A percentile compares a stretch with the other conserved stretches of the same genome.
Evolutionary conservation across 2,329 filamentous ascomycete species (phyloP).

Genomic region (Westerdykella sp.): DNA sequence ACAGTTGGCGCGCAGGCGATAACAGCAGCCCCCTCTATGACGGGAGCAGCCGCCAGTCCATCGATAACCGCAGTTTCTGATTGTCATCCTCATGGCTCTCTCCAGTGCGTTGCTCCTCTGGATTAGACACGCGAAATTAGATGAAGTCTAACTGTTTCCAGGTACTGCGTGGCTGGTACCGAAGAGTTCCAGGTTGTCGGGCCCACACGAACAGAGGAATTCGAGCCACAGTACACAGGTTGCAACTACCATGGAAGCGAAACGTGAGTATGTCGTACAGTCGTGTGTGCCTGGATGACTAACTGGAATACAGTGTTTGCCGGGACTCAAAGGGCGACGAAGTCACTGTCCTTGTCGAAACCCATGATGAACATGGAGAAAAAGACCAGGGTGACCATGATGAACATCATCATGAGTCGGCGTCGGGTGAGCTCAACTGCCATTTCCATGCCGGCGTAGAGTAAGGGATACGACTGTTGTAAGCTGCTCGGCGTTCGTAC

Average conservation of each 20-base stretch:
- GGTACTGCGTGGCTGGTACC: constrained; percentile 41
- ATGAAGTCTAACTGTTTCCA: constrained; percentile 8
- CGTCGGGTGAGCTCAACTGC: constrained; percentile 39
- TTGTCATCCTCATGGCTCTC: constrained; percentile 47
- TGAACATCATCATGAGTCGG: constrained; percentile 7
- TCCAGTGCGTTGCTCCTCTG: constrained; percentile 34
- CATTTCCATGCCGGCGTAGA: constrained; percentile 72
- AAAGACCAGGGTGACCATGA: background rate
- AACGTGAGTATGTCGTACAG: constrained; percentile 42
- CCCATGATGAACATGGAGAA: constrained; percentile 15
- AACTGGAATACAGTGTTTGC: constrained; percentile 49
- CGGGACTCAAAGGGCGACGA: constrained; percentile 55
- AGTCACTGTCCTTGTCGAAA: constrained; percentile 48
- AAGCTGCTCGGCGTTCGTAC: constrained; percentile 1
- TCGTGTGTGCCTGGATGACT: constrained; percentile 1
- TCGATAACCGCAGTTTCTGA: constrained; percentile 45
- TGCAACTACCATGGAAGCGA: constrained; percentile 58
- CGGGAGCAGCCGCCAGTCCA: constrained; percentile 10
- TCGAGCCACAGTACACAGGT: constrained; percentile 56
- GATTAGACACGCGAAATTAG: too few relatives aligned
- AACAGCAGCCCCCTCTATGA: constrained; percentile 6
- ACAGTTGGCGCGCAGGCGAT: constrained; percentile 13
- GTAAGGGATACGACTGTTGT: constrained; percentile 44
- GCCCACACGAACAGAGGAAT: constrained; percentile 50
- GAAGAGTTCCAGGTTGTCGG: constrained; percentile 43